A percentile compares a stretch with the other conserved stretches of the same genome.
These are phyloP conservation scores for Cucurbita argyrosperma DNA, from an alignment of 306 rosid genomes.

Conservation along the genomic window DNA sequence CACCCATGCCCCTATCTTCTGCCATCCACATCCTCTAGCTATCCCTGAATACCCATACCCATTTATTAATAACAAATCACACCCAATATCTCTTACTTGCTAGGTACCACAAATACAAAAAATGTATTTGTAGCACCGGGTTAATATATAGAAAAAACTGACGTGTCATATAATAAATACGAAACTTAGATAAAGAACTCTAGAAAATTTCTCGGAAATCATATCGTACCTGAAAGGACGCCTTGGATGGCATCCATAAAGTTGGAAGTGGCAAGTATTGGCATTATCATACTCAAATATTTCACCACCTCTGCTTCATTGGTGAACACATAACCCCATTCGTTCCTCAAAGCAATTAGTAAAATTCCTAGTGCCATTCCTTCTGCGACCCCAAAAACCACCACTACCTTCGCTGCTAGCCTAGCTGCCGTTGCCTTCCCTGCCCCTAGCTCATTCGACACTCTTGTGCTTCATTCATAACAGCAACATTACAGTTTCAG, in stretches of 20 bases:
- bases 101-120: neutral
- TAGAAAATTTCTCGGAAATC: too few species aligned
- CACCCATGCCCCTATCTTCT: conserved; percentile 12
- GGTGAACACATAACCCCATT: neutral
- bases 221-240: neutral
- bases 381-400: neutral
- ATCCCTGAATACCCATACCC: neutral
- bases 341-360: neutral
- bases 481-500: neutral
- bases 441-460: neutral
- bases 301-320: neutral
- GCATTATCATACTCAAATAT: neutral
- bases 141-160: too few species aligned
- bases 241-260: conserved; percentile 1
- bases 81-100: neutral
- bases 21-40: conserved; percentile 23
- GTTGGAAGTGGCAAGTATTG: neutral
- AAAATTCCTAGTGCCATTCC: neutral
- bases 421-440: neutral
- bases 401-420: neutral
- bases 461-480: neutral
- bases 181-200: too few species aligned
- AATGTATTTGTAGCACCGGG: too few species aligned
- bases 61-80: neutral
- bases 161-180: too few species aligned